Percentiles rank a stretch among this genome's conserved stretches.
Conservation (phyloP, 2,329 filamentous ascomycete genomes). For the Neurospora sp. region DNA sequence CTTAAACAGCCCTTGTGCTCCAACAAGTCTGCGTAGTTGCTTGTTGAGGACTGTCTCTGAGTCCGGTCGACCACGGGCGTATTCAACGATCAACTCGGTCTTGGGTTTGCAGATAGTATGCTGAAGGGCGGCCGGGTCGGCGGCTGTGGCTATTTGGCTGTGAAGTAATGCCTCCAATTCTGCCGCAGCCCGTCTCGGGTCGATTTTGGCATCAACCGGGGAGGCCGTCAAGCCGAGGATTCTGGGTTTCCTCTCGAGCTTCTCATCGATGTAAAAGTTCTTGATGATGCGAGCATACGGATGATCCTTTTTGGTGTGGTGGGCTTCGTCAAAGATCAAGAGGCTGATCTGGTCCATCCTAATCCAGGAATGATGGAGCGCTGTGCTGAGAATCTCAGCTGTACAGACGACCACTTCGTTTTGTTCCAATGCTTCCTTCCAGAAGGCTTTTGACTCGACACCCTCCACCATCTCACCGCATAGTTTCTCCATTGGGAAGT, state of each 20-base stretch:
- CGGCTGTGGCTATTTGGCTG: conserved; percentile 70
- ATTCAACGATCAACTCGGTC: conserved; percentile 49
- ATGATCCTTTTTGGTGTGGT: conserved; percentile 92
- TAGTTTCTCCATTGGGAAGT: conserved; percentile 63
- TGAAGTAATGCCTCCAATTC: conserved; percentile 71
- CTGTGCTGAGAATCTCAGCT: conserved; percentile 73
- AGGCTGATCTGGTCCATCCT: conserved; percentile 77
- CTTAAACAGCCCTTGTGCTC: conserved; percentile 36
- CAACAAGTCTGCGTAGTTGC: conserved; percentile 38
- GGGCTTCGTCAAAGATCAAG: conserved; percentile 90
- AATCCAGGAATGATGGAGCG: conserved; percentile 70
- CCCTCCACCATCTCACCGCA: conserved; percentile 57
- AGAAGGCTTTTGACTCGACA: conserved; percentile 34
- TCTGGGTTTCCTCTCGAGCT: conserved; percentile 48
- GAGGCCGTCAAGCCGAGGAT: conserved; percentile 97
- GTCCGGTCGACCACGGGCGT: conserved; percentile 34
- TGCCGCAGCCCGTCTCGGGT: conserved; percentile 59
- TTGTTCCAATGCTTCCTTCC: conserved; percentile 42
- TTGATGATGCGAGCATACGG: conserved; percentile 84
- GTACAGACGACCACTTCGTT: conserved; percentile 89
- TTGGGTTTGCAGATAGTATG: conserved; percentile 49
- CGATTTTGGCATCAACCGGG: conserved; percentile 73
- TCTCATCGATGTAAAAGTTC: conserved; percentile 59
- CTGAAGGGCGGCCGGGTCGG: conserved; percentile 43
- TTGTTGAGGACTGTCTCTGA: conserved; percentile 58